Evolutionary conservation across 805 yeast genomes (phyloP), one percentile per base, ranked within the genome.

Genomic region (Suhomyces kilbournensis): DNA sequence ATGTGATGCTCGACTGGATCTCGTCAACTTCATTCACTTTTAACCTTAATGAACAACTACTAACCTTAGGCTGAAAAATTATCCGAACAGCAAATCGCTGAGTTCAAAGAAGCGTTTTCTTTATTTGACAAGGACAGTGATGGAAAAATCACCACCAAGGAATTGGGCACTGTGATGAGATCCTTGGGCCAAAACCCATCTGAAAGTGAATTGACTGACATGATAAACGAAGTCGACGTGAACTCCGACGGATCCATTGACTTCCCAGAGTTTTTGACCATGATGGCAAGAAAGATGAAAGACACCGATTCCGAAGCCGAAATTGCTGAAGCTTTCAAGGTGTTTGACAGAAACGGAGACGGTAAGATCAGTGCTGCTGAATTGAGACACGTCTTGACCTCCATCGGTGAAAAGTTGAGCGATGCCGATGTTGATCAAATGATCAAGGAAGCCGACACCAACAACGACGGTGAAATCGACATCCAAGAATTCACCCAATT

Each of bases 251-350:
- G 97, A 39, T 71, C 77, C 35, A 73, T 75, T 48, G 80, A 75
- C 60, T 75, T 75, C 65, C 79, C 80, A 23, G 80, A 75, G 58
- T 75, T 75, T 53, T 73, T 75, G 60, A 75, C 80, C 61, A 66
- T 66, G 69, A 64, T 66, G 68, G 68, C 69, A 44, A 62, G 68
- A 57, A 96, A 94, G 68, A 85, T 94, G 83, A 94, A 91, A 76
- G 97, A 93, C 64, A 91, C 94, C 56, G 99, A 94, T 70, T 86
- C 94, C 35, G 98, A 94, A 74, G 98, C 96, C 63, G 99, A 94
- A 73, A 84, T 94, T 59, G 83, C 93, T 58, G 99, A 94, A 75
- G 99, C 99, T 12, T 94, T 94, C 81, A 93, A 92, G 75, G 99
- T 94, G 39, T 94, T 94, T 68, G 99, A 94, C 77, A 82, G 86